Conservation (phyloP, 768 basidiomycete species). For the Lactarius evosmus region DNA sequence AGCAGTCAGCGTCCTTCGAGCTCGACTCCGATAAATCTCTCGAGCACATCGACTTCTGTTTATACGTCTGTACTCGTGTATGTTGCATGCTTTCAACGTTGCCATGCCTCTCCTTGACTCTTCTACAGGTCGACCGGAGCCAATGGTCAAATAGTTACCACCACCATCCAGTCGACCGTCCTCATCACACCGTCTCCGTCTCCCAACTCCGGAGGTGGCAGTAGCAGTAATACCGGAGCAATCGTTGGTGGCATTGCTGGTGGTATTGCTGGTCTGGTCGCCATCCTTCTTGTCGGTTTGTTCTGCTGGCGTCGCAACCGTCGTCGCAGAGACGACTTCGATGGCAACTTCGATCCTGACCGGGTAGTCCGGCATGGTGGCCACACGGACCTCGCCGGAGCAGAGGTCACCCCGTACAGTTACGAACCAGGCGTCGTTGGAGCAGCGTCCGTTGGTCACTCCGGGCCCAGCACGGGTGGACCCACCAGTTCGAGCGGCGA, state of each 20-base stretch:
- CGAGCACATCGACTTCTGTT: slow-evolving; percentile 12
- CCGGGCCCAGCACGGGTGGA: slow-evolving; percentile 15
- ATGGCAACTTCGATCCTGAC: slow-evolving; percentile 51
- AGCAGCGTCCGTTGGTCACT: slow-evolving; percentile 23
- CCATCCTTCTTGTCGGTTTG: slow-evolving; percentile 32
- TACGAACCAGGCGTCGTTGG: slow-evolving; percentile 30
- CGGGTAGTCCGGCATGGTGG: slow-evolving; percentile 36
- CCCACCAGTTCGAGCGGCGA: slow-evolving; percentile 1
- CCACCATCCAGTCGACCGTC: slow-evolving; percentile 24
- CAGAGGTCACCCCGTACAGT: slow-evolving; percentile 26
- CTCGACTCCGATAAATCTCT: background rate
- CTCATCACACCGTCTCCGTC: slow-evolving; percentile 29
- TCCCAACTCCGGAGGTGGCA: slow-evolving; percentile 7
- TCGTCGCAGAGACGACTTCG: slow-evolving; percentile 42
- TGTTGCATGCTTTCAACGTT: background rate
- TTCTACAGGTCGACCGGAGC: slow-evolving; percentile 17
- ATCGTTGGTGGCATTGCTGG: slow-evolving; percentile 35
- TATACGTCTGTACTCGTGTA: slow-evolving; percentile 11
- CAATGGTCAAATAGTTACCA: slow-evolving; percentile 20
- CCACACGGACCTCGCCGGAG: slow-evolving; percentile 25
- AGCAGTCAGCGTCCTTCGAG: background rate
- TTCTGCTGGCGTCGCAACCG: slow-evolving; percentile 34
- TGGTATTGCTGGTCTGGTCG: slow-evolving; percentile 29
- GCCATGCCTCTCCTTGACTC: background rate
- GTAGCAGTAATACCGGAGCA: slow-evolving; percentile 28